Evolutionary conservation across 1,284 basidiomycete species (phyloP), one percentile per base, ranked within the genome.

Genomic region (Papiliotrema fonsecae): DNA sequence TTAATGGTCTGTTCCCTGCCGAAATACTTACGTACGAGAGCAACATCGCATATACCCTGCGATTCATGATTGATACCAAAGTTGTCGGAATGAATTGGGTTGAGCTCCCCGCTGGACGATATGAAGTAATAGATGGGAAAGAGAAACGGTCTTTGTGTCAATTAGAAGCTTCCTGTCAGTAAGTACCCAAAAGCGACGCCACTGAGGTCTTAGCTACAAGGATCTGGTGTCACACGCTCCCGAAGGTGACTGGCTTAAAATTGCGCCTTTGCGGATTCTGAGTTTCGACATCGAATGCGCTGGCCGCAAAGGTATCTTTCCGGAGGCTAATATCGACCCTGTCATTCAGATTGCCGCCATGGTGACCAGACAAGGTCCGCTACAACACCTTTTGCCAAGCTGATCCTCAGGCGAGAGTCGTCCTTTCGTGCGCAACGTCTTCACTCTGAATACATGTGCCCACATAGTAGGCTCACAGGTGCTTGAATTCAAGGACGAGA

Each of bases 11-110:
- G 16, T 90, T 89, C 61, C 81, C 79, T 1, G 60, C 73, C 4
- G 73, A 73, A 42, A 57, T 75, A n/a, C 62, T 82, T 37, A 96
- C 92, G 0, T 97, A 80, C 58, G 92, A 97, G 70, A 94, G 90
- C 65, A 96, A 97, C 65, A 87, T 97, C 47, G 81, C 82, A 0
- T 97, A 88, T 63, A 83, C 81, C 1, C 75, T 97, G 39, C 83
- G 93, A 4, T 97, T 96, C 70, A 97, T 97, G 92, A 91, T 97
- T 54, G 93, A 97, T 64, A 87, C 88, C 4, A 85, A 89, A 77
- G 90, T 97, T 21, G 84, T 92, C 37, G 92, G 92, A 3, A 97
- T 97, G 92, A 97, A 94, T 67, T 97, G 92, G 92, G 85, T 97
- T 35, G 90, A 96, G 71, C 76, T 91, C 18, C 86, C 86, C 2